phyloP scores from a whole-genome alignment of 2,329 filamentous ascomycete genomes.

The Verticillium nubilum region DNA sequence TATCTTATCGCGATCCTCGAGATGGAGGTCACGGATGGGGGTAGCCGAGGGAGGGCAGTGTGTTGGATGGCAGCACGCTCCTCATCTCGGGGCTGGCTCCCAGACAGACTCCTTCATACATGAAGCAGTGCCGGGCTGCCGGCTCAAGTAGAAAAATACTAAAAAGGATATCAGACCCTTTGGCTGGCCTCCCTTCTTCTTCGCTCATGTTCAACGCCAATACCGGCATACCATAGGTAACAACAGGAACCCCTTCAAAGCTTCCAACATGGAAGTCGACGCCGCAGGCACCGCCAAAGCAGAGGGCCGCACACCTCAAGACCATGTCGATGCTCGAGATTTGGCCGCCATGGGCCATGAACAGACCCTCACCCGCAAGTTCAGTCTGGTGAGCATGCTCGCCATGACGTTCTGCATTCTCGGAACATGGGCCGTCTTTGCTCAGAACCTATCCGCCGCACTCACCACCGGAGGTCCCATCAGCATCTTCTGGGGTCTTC shows the following conservation, averaged over 20 bases:
- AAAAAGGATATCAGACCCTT: not conserved
- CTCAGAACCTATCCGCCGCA: conserved; percentile 37
- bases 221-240: not conserved
- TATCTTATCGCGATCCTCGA: not conserved
- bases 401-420: conserved; percentile 40
- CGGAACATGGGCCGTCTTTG: conserved; percentile 45
- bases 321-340: conserved; percentile 25
- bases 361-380: conserved; percentile 37
- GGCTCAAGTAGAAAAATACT: not conserved
- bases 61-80: not conserved
- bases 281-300: not conserved
- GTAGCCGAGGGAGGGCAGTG: not conserved
- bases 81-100: not conserved
- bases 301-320: not conserved
- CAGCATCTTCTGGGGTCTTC: conserved; percentile 37
- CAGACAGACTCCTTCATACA: not conserved
- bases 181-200: not conserved
- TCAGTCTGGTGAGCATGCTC: conserved; percentile 44
- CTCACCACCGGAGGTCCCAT: conserved; percentile 38
- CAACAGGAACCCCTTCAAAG: not conserved
- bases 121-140: not conserved
- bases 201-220: not conserved
- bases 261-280: not conserved
- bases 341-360: conserved; percentile 34
- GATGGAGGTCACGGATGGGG: not conserved